Evolutionary conservation across 441 rosid genomes (phyloP).

Genomic region (Gossypium gossypioides): DNA sequence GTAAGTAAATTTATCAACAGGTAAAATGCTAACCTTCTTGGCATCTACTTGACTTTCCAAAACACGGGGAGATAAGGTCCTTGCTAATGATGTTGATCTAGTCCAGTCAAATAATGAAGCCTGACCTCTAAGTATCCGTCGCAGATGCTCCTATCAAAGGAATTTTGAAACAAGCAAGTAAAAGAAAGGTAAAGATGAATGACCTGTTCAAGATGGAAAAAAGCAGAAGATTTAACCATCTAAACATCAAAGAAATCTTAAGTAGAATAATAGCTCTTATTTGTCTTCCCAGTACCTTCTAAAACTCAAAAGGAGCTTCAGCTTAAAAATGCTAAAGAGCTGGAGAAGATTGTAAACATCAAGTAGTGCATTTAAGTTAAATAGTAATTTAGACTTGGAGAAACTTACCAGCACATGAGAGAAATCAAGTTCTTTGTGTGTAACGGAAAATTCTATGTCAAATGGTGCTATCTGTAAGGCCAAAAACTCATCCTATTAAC

Average conservation of each 20-base stretch:
- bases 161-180: neutral
- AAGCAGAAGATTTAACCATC: conserved; percentile 3
- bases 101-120: conserved; percentile 93
- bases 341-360: neutral
- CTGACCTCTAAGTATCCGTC: conserved; percentile 95
- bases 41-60: conserved; percentile 94
- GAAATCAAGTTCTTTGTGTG: conserved; percentile 96
- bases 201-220: neutral
- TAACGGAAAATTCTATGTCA: conserved; percentile 90
- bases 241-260: conserved; percentile 1
- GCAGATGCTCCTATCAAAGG: conserved; percentile 59
- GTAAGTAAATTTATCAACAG: conserved; percentile 5
- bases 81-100: conserved; percentile 85
- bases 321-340: neutral
- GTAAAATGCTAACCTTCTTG: conserved; percentile 56
- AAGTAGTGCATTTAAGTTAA: conserved; percentile 1
- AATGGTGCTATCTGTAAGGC: conserved; percentile 79
- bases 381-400: conserved; percentile 8
- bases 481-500: conserved; percentile 10
- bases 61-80: conserved; percentile 90
- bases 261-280: neutral
- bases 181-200: neutral
- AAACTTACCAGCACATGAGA: conserved; percentile 89
- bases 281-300: neutral
- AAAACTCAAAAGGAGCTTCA: neutral